Evolutionary conservation across 2,329 filamentous ascomycete genomes (phyloP).

Genomic region (Exophiala aquamarina): DNA sequence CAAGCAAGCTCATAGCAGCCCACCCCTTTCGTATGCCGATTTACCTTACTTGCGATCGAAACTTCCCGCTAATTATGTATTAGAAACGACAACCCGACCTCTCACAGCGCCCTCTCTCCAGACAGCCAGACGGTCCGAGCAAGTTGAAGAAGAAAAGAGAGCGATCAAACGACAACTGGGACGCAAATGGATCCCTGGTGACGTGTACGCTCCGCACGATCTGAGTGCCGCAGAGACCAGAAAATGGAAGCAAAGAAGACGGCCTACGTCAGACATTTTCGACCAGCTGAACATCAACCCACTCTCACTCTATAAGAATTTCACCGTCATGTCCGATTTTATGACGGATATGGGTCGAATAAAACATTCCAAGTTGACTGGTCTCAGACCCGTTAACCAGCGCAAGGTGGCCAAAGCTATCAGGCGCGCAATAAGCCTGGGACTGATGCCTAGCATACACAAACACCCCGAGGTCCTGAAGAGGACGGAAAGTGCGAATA

Average conservation of each 20-base stretch:
- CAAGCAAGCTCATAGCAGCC: too few species aligned
- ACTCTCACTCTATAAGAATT: conserved; percentile 88
- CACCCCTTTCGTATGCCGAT: too few species aligned
- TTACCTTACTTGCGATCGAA: too few species aligned
- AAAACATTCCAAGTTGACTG: conserved; percentile 71
- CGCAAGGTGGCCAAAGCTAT: conserved; percentile 91
- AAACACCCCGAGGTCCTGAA: conserved; percentile 78
- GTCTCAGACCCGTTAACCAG: conserved; percentile 85
- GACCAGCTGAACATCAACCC: conserved; percentile 80
- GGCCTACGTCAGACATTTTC: conserved; percentile 67
- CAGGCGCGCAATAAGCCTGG: conserved; percentile 81
- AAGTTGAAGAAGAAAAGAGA: conserved; percentile 37
- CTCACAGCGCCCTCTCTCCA: not conserved
- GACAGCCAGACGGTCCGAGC: conserved; percentile 30
- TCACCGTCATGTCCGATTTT: conserved; percentile 85
- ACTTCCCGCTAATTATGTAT: too few species aligned
- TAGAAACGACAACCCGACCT: not conserved
- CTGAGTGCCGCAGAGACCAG: conserved; percentile 72
- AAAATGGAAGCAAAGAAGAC: conserved; percentile 69
- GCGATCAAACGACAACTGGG: conserved; percentile 46
- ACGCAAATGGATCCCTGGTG: conserved; percentile 72
- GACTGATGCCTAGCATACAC: conserved; percentile 89
- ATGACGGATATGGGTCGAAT: conserved; percentile 84
- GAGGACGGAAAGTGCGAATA: conserved; percentile 29
- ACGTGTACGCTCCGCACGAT: conserved; percentile 90